phyloP scores from a whole-genome alignment of 306 rosid species.

The Malus orientalis region DNA sequence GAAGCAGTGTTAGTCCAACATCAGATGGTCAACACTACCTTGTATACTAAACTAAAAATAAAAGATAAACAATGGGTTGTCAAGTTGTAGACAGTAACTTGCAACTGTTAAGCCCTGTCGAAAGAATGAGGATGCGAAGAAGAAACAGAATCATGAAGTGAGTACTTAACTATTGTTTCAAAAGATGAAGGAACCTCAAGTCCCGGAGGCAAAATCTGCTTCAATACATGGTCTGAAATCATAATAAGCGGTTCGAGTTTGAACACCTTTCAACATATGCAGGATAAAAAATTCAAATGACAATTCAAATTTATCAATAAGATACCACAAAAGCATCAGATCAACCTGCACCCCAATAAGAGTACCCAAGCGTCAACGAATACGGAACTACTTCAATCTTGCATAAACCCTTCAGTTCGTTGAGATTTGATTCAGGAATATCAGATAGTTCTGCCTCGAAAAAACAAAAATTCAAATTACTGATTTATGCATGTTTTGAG shows the following conservation, averaged over 20 bases:
- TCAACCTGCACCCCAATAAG: slow-evolving; percentile 89
- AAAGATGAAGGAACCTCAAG: slow-evolving; percentile 90
- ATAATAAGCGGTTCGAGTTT: slow-evolving; percentile 7
- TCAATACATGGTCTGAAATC: slow-evolving; percentile 72
- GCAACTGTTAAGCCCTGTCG: neutral
- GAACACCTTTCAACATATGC: neutral
- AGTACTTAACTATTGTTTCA: slow-evolving; percentile 87
- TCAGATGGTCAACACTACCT: neutral
- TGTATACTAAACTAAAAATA: neutral
- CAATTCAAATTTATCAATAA: neutral
- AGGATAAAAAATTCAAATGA: neutral
- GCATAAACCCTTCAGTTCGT: slow-evolving; percentile 59
- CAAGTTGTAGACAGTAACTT: neutral
- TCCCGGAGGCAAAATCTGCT: slow-evolving; percentile 77
- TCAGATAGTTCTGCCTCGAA: slow-evolving; percentile 53
- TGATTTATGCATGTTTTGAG: neutral
- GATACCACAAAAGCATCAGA: slow-evolving; percentile 11
- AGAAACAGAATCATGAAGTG: slow-evolving; percentile 3
- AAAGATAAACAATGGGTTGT: neutral
- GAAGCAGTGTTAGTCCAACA: slow-evolving; percentile 23
- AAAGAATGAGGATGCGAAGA: neutral
- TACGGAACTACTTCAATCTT: slow-evolving; percentile 72
- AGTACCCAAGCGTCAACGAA: slow-evolving; percentile 72
- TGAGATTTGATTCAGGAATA: slow-evolving; percentile 54
- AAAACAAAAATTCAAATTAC: neutral